A percentile compares a stretch with the other conserved stretches of the same genome.
Conservation (phyloP, 2,329 filamentous ascomycete species). For the Alternaria rosae region DNA sequence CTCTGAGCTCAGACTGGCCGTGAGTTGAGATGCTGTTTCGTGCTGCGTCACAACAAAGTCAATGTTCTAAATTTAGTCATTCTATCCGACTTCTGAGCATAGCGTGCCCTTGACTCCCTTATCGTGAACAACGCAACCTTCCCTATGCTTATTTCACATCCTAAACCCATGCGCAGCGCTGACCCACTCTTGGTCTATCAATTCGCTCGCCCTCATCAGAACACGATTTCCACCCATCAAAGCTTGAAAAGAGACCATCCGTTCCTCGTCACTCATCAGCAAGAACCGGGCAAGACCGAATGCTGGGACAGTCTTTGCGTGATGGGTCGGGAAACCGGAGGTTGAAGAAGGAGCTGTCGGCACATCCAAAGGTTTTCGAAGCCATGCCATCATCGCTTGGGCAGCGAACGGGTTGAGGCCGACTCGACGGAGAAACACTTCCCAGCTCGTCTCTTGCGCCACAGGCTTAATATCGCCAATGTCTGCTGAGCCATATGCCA, state of each 20-base stretch:
- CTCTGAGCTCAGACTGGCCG: background rate
- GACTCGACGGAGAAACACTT: constrained; percentile 69
- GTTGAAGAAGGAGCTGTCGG: constrained; percentile 8
- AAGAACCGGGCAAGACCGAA: constrained; percentile 64
- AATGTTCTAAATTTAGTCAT: background rate
- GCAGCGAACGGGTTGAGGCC: constrained; percentile 78
- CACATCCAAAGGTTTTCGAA: constrained; percentile 30
- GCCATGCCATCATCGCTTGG: constrained; percentile 64
- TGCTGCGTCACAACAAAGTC: background rate
- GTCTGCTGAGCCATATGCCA: constrained; percentile 36
- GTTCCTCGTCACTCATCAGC: constrained; percentile 61
- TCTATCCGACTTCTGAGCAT: background rate
- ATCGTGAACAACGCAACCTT: background rate
- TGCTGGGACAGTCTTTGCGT: constrained; percentile 12
- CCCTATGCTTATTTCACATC: constrained; percentile 13
- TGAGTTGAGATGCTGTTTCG: background rate
- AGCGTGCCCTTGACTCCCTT: background rate
- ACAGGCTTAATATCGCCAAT: constrained; percentile 50
- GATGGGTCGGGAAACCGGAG: background rate
- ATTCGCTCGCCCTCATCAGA: constrained; percentile 59
- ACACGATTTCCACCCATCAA: constrained; percentile 64
- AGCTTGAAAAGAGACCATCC: constrained; percentile 59
- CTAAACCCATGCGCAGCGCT: constrained; percentile 46
- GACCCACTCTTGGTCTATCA: constrained; percentile 62
- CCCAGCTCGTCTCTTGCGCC: constrained; percentile 70